Percentiles rank a stretch among this genome's conserved stretches.
Evolutionary conservation across 371 early-diverging fungal genomes (phyloP).

Genomic region (Mucor velutinosus): DNA sequence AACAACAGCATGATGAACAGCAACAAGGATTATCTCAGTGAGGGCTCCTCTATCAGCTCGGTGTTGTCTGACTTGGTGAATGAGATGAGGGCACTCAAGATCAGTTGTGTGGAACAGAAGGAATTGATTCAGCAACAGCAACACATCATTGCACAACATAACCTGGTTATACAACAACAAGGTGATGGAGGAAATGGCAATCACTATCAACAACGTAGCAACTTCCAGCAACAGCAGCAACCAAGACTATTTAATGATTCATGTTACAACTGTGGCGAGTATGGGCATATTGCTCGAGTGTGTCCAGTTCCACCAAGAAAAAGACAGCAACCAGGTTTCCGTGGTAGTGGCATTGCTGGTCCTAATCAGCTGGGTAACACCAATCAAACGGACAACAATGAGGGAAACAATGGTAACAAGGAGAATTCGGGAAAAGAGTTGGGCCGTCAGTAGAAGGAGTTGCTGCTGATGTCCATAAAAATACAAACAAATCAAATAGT

Average conservation of each 20-base stretch:
- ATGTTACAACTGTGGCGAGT: background rate
- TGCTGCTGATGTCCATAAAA: slow-evolving; percentile 1
- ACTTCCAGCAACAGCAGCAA: background rate
- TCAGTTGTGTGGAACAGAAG: background rate
- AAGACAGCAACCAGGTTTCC: background rate
- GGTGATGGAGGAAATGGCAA: too few species aligned
- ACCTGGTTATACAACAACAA: background rate
- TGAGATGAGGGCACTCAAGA: background rate
- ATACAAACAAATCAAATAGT: background rate
- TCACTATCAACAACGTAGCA: background rate
- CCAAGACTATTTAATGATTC: background rate
- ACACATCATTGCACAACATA: background rate
- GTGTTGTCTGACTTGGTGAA: background rate
- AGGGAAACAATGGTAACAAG: background rate
- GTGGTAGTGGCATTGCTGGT: background rate
- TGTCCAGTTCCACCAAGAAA: background rate
- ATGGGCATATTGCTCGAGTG: background rate
- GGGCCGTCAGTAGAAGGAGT: slow-evolving; percentile 10
- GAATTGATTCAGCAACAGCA: background rate
- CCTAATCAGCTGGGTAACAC: background rate
- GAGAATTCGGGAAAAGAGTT: background rate
- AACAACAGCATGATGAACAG: background rate
- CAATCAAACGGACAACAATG: background rate
- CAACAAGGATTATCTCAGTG: background rate
- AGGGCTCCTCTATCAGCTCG: background rate